Base-by-base conservation (phyloP, 495 filamentous ascomycete genomes). In the Aspergillus sclerotiicarbonarius region DNA sequence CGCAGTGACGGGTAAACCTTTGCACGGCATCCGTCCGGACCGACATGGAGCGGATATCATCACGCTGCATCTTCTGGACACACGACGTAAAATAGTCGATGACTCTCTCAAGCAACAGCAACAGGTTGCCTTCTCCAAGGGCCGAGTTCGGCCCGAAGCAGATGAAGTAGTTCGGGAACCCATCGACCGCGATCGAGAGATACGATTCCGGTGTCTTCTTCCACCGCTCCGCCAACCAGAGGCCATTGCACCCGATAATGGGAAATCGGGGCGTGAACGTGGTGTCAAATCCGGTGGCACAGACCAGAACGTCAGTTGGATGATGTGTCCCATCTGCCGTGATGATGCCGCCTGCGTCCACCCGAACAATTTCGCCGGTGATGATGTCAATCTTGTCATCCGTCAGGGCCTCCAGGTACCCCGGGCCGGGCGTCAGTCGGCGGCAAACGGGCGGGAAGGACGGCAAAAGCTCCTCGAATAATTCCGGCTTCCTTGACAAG, bases 111-210 rank as follows among this genome's bases (percentile, higher is more conserved):
- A 81, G 69, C 31, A 78, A 56, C 25, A 76, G 61, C 21, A 77
- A 66, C 13, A 78, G 57, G 18, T 75, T 78, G 8, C 78, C 79
- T 48, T 79, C 78, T 1, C 74, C 80, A 8, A 81, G 63, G 0
- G 73, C 71, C 9, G 76, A 68, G 51, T 82, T 82, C 6, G 75
- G 75, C 1, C 77, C 76, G 12, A 81, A 61, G 45, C 74, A 71
- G 35, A 83, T 78, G 66, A 87, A 87, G 61, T 85, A 84, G 57
- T 89, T 89, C 3, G 87, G 86, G 63, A 89, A 89, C 0, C 75
- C 79, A 51, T 86, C 78, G 2, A 84, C 75, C 5, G 84, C 82
- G 13, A 83, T 71, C 15, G 81, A 83, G 33, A 85, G 75, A 58
- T 90, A 88, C 4, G 77, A 80, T 58, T 82, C 80, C 0, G 83